Evolutionary conservation across 192 early-diverging fungal genomes (phyloP).

Genomic region (Umbelopsis ramanniana): DNA sequence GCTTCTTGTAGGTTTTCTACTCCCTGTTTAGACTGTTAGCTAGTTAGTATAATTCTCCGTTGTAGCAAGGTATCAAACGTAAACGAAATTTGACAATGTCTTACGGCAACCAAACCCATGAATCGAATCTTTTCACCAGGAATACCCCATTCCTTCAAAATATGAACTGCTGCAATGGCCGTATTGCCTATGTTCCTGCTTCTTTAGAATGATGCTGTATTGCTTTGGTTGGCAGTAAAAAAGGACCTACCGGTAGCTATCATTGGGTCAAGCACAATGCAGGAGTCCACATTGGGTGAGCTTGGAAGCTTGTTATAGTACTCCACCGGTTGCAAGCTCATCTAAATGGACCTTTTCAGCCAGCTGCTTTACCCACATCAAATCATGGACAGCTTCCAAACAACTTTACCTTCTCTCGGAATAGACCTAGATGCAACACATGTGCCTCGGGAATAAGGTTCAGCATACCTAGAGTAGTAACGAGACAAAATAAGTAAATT

Average conservation of each 20-base stretch:
- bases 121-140: constrained; percentile 65
- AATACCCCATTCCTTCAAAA: constrained; percentile 81
- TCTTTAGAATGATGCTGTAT: neutral
- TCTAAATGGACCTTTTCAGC: constrained; percentile 24
- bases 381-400: neutral
- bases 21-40: constrained; percentile 38
- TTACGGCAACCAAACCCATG: constrained; percentile 62
- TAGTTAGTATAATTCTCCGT: no score
- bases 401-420: constrained; percentile 68
- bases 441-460: constrained; percentile 70
- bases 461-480: constrained; percentile 48
- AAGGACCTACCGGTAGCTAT: constrained; percentile 63
- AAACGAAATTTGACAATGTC: constrained; percentile 30
- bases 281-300: constrained; percentile 67
- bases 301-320: constrained; percentile 90
- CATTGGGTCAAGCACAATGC: constrained; percentile 82
- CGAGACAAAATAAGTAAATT: constrained; percentile 10
- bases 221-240: no score
- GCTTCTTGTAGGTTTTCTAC: constrained; percentile 30
- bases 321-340: constrained; percentile 84
- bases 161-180: constrained; percentile 75
- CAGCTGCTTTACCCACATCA: neutral
- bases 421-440: constrained; percentile 80
- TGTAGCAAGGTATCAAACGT: no score
- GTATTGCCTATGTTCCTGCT: constrained; percentile 56